These are phyloP conservation scores for Reutealis trisperma DNA, from an alignment of 345 rosid species.

Conservation along the genomic window DNA sequence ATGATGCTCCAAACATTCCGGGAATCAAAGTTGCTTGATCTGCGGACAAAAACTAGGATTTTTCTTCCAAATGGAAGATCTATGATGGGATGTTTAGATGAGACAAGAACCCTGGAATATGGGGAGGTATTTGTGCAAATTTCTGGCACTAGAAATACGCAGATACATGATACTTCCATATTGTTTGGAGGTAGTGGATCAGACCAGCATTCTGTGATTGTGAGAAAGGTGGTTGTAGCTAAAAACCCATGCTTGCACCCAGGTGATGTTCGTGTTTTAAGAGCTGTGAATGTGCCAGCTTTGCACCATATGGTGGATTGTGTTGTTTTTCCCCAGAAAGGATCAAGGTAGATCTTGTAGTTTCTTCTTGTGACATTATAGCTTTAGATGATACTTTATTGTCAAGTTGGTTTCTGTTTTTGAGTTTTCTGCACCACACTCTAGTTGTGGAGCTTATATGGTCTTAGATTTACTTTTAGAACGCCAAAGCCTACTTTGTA, in stretches of 20 bases:
- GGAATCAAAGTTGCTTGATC: constrained; percentile 64
- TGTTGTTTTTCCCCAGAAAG: constrained; percentile 73
- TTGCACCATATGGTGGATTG: constrained; percentile 72
- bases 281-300: constrained; percentile 49
- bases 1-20: constrained; percentile 90
- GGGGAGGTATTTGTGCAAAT: constrained; percentile 76
- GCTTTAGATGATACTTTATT: background rate
- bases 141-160: constrained; percentile 26
- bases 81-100: constrained; percentile 95
- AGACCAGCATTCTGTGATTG: constrained; percentile 13
- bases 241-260: constrained; percentile 78
- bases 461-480: too few relatives aligned
- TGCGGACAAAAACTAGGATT: constrained; percentile 66
- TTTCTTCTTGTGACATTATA: background rate
- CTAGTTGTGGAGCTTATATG: background rate
- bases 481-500: too few relatives aligned
- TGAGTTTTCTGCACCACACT: background rate
- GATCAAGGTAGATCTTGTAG: constrained; percentile 43
- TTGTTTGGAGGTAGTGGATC: constrained; percentile 8
- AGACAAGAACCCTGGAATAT: constrained; percentile 63
- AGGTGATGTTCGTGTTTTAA: constrained; percentile 62
- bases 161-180: constrained; percentile 1
- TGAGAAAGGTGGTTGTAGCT: constrained; percentile 52
- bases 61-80: constrained; percentile 58
- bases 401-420: background rate